These are phyloP conservation scores for Ajuga reptans DNA, from an alignment of 305 asterid genomes.

Conservation along the genomic window DNA sequence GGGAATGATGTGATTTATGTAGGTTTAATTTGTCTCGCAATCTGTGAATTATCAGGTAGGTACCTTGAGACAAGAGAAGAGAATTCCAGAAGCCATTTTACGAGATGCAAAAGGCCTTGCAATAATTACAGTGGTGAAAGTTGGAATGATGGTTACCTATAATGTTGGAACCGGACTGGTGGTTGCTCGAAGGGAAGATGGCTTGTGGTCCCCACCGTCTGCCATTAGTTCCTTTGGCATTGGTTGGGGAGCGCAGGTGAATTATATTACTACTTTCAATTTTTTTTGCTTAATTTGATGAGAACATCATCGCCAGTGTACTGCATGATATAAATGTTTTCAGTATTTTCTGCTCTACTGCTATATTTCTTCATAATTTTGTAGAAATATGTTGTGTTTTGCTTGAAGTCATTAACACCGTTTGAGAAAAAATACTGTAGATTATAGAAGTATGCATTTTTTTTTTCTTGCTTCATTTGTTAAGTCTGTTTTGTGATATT, in stretches of 20 bases:
- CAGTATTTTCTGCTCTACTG: not conserved
- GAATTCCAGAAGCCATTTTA: slow-evolving; percentile 79
- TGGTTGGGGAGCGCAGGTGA: slow-evolving; percentile 99
- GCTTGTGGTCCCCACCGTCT: slow-evolving; percentile 97
- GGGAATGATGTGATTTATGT: not conserved
- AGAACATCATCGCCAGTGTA: not conserved
- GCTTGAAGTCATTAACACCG: not conserved
- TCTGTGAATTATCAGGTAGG: slow-evolving; percentile 49
- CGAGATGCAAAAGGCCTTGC: slow-evolving; percentile 91
- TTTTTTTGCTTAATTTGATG: not conserved
- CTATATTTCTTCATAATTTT: not conserved
- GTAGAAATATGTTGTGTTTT: not conserved
- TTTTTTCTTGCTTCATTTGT: slow-evolving; percentile 7
- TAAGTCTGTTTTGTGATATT: not conserved
- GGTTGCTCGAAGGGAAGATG: slow-evolving; percentile 83
- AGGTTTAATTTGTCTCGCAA: slow-evolving; percentile 1
- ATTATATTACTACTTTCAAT: slow-evolving; percentile 17
- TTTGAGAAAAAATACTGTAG: not conserved
- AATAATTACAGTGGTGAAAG: slow-evolving; percentile 81
- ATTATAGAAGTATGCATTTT: not conserved
- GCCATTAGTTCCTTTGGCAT: slow-evolving; percentile 83
- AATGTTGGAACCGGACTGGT: slow-evolving; percentile 91
- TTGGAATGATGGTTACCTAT: slow-evolving; percentile 87
- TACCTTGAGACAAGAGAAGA: slow-evolving; percentile 64
- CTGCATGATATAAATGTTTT: not conserved